Base-by-base conservation (phyloP, 78 protist genomes). In the Pelomyxa schiedti region DNA sequence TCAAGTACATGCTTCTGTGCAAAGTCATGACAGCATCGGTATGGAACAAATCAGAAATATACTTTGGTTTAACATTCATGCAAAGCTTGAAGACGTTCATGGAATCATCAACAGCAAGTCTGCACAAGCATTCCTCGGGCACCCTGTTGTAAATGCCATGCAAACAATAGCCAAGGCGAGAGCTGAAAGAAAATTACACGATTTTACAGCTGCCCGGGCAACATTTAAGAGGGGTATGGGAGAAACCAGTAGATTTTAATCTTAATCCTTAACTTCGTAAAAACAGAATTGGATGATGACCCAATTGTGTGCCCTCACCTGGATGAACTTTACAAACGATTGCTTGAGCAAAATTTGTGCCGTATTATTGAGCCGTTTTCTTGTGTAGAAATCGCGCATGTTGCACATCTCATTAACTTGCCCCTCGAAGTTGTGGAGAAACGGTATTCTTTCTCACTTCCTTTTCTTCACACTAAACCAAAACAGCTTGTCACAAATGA, bases 1-100 rank as follows among this genome's bases (percentile, higher is more conserved):
- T 97, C 78, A 94, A 94, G 86, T 95, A 94, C 86, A 94, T 95
- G 99, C 86, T 97, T 22, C 81, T 95, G 40, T 67, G 83, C 77
- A 95, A 95, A 77, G 80, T 95, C 65, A 94, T 94, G 97, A 79
- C 88, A n/a, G n/a, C 40, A 78, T 73, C 1, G 24, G 63, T 24
- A n/a, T n/a, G 24, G 24, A 52, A 24, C 24, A 52, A 52, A n/a
- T 24, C 63, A 24, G 24, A 52, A 52, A 52, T 52, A n/a, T 24
- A 24, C 63, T 52, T 52, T 24, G n/a, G n/a, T n/a, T n/a, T n/a
- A n/a, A n/a, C n/a, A n/a, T n/a, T n/a, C n/a, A n/a, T n/a, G n/a
- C 58, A 16, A 16, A 47, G 58, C 58, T 16, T 16, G 58, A 47
- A 16, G 58, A 47, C 32, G 58, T 47, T 16, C 32, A 16, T 16